These are phyloP conservation scores for Aspergillus brasiliensis DNA, from an alignment of 2,329 filamentous ascomycete species.

Conservation along the genomic window DNA sequence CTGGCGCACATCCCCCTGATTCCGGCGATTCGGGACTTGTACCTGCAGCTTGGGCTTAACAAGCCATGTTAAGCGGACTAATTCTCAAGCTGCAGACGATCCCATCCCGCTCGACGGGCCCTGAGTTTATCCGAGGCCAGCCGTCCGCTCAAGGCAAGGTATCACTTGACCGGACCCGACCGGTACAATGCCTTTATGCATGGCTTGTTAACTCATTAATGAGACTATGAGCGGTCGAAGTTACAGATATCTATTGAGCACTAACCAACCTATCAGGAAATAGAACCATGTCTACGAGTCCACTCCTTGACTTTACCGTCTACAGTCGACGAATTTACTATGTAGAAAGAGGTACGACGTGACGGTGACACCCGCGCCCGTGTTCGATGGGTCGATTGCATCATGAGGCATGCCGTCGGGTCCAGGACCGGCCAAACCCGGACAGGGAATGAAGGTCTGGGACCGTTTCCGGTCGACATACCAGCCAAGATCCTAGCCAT, in stretches of 20 bases:
- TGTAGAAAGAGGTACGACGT: background rate
- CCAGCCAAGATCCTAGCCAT: background rate
- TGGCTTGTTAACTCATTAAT: background rate
- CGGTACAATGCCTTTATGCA: background rate
- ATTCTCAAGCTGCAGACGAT: background rate
- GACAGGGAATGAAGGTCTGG: background rate
- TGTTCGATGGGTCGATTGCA: constrained; percentile 3
- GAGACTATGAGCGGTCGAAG: background rate
- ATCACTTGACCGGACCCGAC: background rate
- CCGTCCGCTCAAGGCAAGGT: constrained; percentile 1
- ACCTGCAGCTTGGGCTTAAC: constrained; percentile 1
- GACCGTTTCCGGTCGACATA: background rate
- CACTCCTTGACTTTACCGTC: background rate
- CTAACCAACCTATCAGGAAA: background rate
- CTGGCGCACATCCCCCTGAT: constrained; percentile 6
- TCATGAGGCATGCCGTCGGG: constrained; percentile 3
- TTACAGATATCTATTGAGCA: background rate
- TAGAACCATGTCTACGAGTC: background rate
- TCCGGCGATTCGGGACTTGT: constrained; percentile 6
- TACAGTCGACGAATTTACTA: background rate
- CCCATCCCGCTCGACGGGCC: background rate
- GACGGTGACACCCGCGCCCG: background rate
- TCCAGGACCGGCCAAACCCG: background rate
- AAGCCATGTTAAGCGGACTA: constrained; percentile 2
- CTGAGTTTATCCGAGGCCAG: background rate